Percentiles rank a stretch among this genome's conserved stretches.
Evolutionary conservation across 2,329 filamentous ascomycete genomes (phyloP).

Genomic region (Teratosphaeriaceae sp.): DNA sequence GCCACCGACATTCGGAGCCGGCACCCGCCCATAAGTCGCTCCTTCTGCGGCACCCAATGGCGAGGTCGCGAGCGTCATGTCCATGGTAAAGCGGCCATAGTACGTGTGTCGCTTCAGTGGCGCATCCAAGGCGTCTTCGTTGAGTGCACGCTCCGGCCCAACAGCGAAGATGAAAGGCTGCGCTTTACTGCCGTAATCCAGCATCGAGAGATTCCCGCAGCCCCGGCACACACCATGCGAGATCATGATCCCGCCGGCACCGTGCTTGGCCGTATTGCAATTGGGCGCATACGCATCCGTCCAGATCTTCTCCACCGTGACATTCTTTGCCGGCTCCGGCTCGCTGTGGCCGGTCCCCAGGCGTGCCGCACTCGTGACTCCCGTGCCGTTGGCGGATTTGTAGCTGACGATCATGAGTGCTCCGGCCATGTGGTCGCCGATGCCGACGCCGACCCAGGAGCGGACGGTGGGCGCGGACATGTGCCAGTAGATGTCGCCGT

Average conservation of each 20-base stretch:
- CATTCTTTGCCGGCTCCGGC: conserved; percentile 25
- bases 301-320: conserved; percentile 28
- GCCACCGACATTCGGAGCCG: conserved; percentile 25
- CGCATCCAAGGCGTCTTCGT: conserved; percentile 25
- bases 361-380: conserved; percentile 33
- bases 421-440: conserved; percentile 37
- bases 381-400: conserved; percentile 26
- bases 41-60: conserved; percentile 3
- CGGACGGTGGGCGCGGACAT: conserved; percentile 29
- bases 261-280: conserved; percentile 11
- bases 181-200: conserved; percentile 26
- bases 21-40: conserved; percentile 28
- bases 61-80: conserved; percentile 34
- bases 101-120: conserved; percentile 31
- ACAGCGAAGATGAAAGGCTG: conserved; percentile 40
- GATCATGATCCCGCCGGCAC: conserved; percentile 8
- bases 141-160: conserved; percentile 28
- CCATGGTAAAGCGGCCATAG: conserved; percentile 38
- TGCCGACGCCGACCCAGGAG: conserved; percentile 40
- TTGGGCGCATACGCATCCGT: conserved; percentile 29
- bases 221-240: conserved; percentile 33
- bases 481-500: conserved; percentile 26
- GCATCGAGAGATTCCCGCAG: conserved; percentile 32
- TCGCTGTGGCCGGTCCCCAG: conserved; percentile 30
- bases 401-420: conserved; percentile 42